Conservation (phyloP, 768 basidiomycete genomes). For the Daedaleopsis nitida region DNA sequence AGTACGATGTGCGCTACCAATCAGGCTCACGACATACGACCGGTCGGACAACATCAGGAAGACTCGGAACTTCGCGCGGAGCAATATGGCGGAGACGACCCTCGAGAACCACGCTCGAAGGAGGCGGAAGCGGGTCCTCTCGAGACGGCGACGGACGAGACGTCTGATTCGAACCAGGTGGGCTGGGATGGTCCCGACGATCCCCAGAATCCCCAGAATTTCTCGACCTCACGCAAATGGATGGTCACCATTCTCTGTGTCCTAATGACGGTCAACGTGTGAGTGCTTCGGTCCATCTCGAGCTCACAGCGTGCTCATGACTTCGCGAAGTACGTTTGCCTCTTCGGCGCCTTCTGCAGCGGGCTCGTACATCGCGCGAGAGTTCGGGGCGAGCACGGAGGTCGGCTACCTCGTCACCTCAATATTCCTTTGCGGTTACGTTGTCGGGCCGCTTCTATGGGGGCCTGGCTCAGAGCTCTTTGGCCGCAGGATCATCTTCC, state of each 20-base stretch:
- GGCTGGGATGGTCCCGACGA: slow-evolving; percentile 60
- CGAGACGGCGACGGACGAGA: slow-evolving; percentile 4
- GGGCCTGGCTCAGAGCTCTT: slow-evolving; percentile 63
- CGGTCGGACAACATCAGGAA: not conserved
- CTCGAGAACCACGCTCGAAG: slow-evolving; percentile 29
- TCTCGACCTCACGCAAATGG: slow-evolving; percentile 48
- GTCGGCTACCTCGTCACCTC: slow-evolving; percentile 53
- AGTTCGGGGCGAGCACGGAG: slow-evolving; percentile 45
- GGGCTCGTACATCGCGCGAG: slow-evolving; percentile 32
- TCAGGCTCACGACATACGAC: not conserved
- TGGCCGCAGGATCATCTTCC: slow-evolving; percentile 54
- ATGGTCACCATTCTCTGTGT: slow-evolving; percentile 45
- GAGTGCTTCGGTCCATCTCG: not conserved
- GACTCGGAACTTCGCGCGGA: slow-evolving; percentile 23
- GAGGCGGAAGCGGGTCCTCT: slow-evolving; percentile 12
- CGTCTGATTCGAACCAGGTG: slow-evolving; percentile 34
- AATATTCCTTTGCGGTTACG: slow-evolving; percentile 48
- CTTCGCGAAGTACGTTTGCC: slow-evolving; percentile 50
- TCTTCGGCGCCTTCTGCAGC: slow-evolving; percentile 57
- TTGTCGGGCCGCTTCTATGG: slow-evolving; percentile 49
- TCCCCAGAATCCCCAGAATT: slow-evolving; percentile 59
- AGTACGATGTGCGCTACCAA: slow-evolving; percentile 13
- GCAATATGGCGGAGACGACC: slow-evolving; percentile 36
- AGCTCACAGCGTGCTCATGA: not conserved
- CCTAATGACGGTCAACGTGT: slow-evolving; percentile 60